Conservation (phyloP, 257 asterid species). For the Przewalskia tangutica region DNA sequence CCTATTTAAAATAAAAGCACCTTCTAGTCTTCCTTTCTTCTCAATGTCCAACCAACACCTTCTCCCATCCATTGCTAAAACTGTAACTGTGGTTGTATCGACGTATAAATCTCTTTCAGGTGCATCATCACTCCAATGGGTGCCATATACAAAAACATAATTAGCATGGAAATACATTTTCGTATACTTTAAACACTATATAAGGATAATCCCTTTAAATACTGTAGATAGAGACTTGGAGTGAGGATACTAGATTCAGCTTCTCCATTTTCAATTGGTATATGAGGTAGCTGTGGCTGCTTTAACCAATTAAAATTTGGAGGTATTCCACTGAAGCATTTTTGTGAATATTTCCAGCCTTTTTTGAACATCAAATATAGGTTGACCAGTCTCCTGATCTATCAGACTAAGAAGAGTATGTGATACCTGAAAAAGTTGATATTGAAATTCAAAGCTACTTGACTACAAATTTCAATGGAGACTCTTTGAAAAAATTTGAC, state of each 20-base stretch:
- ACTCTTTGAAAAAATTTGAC: too few species aligned
- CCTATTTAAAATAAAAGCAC: too few species aligned
- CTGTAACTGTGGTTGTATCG: slow-evolving; percentile 63
- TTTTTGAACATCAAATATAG: slow-evolving; percentile 46
- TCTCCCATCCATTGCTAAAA: slow-evolving; percentile 97
- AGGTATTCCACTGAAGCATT: slow-evolving; percentile 93
- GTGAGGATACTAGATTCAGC: slow-evolving; percentile 41
- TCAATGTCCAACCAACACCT: slow-evolving; percentile 96
- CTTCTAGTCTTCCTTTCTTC: too few species aligned
- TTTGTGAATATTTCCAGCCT: slow-evolving; percentile 63
- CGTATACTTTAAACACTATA: slow-evolving; percentile 5
- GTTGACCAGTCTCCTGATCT: slow-evolving; percentile 66
- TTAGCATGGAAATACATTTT: too few species aligned
- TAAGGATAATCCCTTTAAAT: too few species aligned
- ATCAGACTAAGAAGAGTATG: slow-evolving; percentile 86
- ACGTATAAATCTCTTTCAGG: slow-evolving; percentile 83
- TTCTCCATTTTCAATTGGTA: too few species aligned
- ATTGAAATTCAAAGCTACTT: too few species aligned
- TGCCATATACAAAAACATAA: neutral
- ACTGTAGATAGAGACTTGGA: slow-evolving; percentile 3
- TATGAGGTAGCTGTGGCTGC: too few species aligned
- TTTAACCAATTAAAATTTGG: slow-evolving; percentile 48
- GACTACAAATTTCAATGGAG: too few species aligned
- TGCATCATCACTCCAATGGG: slow-evolving; percentile 72
- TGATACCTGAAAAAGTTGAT: too few species aligned